These are phyloP conservation scores for Sporothrix globosa DNA, from an alignment of 2,329 filamentous ascomycete species.

Conservation along the genomic window DNA sequence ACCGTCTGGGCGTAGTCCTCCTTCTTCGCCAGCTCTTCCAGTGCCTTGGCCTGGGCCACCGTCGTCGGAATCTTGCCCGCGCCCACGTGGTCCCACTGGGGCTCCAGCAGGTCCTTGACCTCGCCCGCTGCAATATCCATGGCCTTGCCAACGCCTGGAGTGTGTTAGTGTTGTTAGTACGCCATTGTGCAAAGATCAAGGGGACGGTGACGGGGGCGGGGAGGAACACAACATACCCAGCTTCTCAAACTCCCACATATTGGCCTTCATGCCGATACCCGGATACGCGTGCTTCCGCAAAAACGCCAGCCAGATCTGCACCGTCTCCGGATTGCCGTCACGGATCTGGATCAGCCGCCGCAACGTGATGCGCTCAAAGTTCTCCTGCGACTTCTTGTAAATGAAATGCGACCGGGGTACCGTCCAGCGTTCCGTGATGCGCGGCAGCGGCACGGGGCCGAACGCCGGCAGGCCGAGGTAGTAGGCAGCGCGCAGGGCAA, in stretches of 20 bases:
- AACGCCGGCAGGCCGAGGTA: constrained; percentile 85
- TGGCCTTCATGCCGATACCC: constrained; percentile 98
- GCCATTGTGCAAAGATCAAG: too few species aligned
- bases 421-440: constrained; percentile 90
- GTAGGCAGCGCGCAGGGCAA: constrained; percentile 91
- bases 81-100: constrained; percentile 60
- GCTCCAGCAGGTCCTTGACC: constrained; percentile 49
- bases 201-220: not conserved
- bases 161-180: constrained; percentile 1
- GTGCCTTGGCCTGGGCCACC: constrained; percentile 24
- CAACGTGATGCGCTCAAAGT: constrained; percentile 90
- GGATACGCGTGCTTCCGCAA: constrained; percentile 90
- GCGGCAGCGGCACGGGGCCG: constrained; percentile 83
- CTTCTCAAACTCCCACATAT: constrained; percentile 85
- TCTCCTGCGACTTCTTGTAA: constrained; percentile 96
- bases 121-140: constrained; percentile 56
- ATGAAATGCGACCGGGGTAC: constrained; percentile 88
- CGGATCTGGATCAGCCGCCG: constrained; percentile 88
- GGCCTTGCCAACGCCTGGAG: constrained; percentile 53
- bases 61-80: constrained; percentile 55
- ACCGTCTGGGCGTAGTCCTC: constrained; percentile 43
- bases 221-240: constrained; percentile 57
- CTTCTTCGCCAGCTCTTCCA: constrained; percentile 20
- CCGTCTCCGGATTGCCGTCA: constrained; percentile 84
- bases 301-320: constrained; percentile 91